Percentiles rank a stretch among this genome's conserved stretches.
These are phyloP conservation scores for Clarireedia monteithiana DNA, from an alignment of 2,329 filamentous ascomycete genomes.

Conservation along the genomic window DNA sequence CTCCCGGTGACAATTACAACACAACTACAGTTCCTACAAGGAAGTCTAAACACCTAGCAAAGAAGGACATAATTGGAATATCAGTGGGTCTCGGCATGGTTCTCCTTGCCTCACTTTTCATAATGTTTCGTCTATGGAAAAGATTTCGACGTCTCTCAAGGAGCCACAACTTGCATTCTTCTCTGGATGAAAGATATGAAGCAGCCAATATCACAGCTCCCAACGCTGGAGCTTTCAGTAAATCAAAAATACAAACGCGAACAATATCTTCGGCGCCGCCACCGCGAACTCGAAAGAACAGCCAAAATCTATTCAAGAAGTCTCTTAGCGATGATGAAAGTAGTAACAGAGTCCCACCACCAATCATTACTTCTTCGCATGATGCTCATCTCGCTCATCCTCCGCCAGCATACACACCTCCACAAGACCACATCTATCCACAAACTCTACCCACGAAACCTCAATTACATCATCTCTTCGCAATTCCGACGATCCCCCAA, in stretches of 20 bases:
- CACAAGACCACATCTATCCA: neutral
- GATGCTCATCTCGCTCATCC: neutral
- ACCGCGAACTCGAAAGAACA: neutral
- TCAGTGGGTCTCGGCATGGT: conserved; percentile 15
- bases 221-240: conserved; percentile 1
- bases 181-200: neutral
- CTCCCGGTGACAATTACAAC: conserved; percentile 11
- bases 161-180: neutral
- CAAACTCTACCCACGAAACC: too few relatives aligned
- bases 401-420: neutral
- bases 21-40: neutral
- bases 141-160: neutral
- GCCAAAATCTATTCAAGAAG: neutral
- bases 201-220: conserved; percentile 6
- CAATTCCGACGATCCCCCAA: too few relatives aligned
- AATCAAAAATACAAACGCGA: neutral
- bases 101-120: conserved; percentile 8
- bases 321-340: neutral
- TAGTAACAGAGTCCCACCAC: neutral
- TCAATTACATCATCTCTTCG: too few relatives aligned
- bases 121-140: neutral
- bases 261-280: conserved; percentile 1
- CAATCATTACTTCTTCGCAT: neutral
- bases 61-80: conserved; percentile 22
- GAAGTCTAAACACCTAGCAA: conserved; percentile 12